Percentiles rank a stretch among this genome's conserved stretches.
phyloP scores from a whole-genome alignment of 2,329 filamentous ascomycete species.

The Fusarium incarnatum region DNA sequence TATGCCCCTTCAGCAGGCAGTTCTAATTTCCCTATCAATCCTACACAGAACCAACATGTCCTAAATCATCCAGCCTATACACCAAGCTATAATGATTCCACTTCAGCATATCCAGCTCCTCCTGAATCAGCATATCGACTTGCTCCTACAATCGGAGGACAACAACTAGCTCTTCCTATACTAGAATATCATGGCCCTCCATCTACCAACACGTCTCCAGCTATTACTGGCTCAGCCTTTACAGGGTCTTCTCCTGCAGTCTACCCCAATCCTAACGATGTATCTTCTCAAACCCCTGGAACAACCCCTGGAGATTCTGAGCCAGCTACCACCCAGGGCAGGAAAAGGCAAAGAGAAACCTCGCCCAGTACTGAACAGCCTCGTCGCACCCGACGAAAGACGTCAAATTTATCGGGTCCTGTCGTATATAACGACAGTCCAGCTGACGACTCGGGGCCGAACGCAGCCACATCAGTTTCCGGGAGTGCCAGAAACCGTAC shows the following conservation, averaged over 20 bases:
- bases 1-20: neutral
- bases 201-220: neutral
- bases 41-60: too few relatives aligned
- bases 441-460: neutral
- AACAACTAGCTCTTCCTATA: neutral
- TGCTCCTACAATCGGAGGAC: neutral
- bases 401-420: neutral
- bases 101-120: neutral
- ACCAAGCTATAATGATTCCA: neutral
- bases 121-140: neutral
- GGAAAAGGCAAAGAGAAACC: conserved; percentile 4
- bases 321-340: neutral
- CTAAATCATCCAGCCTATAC: neutral
- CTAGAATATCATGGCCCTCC: neutral
- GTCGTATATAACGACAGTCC: neutral
- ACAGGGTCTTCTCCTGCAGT: neutral
- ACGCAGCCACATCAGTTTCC: neutral
- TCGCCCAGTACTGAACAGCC: neutral
- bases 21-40: neutral
- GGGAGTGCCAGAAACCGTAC: neutral
- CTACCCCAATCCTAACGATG: neutral
- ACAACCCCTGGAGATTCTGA: neutral
- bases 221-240: neutral
- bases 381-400: neutral
- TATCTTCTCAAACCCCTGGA: neutral